These are phyloP conservation scores for Pulveroboletus sp. DNA, from an alignment of 768 basidiomycete genomes.

Conservation along the genomic window DNA sequence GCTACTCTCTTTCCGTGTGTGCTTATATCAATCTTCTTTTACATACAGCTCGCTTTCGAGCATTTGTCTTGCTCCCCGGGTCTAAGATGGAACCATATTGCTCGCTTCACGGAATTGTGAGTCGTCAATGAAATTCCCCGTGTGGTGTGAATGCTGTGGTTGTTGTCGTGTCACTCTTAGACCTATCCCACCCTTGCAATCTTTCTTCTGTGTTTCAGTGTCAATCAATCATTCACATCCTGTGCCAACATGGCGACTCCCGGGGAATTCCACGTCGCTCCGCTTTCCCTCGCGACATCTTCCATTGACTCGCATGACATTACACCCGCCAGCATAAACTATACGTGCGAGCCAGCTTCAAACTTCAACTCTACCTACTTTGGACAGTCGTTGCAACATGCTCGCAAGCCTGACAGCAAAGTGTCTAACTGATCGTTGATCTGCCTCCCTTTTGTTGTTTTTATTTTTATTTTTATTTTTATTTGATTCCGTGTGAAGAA, in stretches of 20 bases:
- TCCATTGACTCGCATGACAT: conserved; percentile 7
- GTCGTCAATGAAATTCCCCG: conserved; percentile 17
- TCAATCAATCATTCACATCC: conserved; percentile 12
- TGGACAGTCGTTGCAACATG: conserved; percentile 7
- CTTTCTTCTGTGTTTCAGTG: conserved; percentile 22
- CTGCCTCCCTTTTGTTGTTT: no score
- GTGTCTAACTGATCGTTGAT: neutral
- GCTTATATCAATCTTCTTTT: conserved; percentile 27
- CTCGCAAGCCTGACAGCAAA: conserved; percentile 5
- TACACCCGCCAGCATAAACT: conserved; percentile 11
- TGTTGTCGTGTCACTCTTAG: conserved; percentile 12
- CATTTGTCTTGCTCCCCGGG: conserved; percentile 21
- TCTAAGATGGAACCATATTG: conserved; percentile 30
- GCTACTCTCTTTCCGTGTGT: conserved; percentile 24
- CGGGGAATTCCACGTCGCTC: conserved; percentile 3
- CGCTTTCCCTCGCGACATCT: conserved; percentile 1
- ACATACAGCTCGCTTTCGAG: conserved; percentile 26
- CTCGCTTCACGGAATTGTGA: conserved; percentile 27
- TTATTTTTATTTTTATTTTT: conserved; percentile 20
- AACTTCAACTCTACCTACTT: conserved; percentile 4
- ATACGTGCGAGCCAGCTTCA: conserved; percentile 6
- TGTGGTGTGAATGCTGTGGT: conserved; percentile 16
- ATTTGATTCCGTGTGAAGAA: conserved; percentile 19
- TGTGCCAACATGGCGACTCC: conserved; percentile 1
- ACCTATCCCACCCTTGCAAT: conserved; percentile 19